Base-by-base conservation (phyloP, 2,329 filamentous ascomycete species). In the Cladosporium colombiae region DNA sequence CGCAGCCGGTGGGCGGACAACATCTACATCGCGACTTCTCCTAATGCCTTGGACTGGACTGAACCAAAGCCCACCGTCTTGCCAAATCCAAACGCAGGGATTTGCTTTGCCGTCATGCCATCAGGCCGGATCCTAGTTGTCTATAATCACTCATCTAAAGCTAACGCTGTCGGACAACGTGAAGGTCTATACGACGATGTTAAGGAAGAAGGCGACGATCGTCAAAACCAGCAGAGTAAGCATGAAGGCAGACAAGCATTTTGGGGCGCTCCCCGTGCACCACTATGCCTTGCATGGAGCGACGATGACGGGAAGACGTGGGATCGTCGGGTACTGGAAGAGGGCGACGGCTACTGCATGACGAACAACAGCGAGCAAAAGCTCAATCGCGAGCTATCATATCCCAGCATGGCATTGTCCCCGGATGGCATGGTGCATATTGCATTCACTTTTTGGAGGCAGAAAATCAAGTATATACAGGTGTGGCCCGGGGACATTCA, bases 281-380 rank as follows among this genome's bases (percentile, higher is more conserved):
- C 66, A 18, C 29, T 69, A 23, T 69, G 68, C 61, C 37, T 69
- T 3, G 68, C 61, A 14, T 68, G 64, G 66, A 69, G 68, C 55
- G 68, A 66, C 27, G 68, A 69, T 37, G 29, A 65, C 18, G 68
- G 68, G 16, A 35, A 64, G 21, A 65, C 64, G 11, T 69, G 66
- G 66, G 44, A 61, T 6, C 52, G 52, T 37, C 60, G 44, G 8
- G 52, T 68, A 5, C 21, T 69, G 46, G 66, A 69, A 40, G 64
- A 68, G 14, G 68, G 68, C 5, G 66, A 68, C 55, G 68, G 68
- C n/a, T 69, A 66, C 31, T 69, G 68, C 50, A 66, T 69, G 68
- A 69, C 68, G 23, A 69, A 69, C 13, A 69, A 69, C 53, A 69
- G 68, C 58, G 64, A 69, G 59, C 61, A 66, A 62, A 68, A 68